Evolutionary conservation across 345 rosid species (phyloP), one percentile per base, ranked within the genome.

Genomic region (Anastatica hierochuntica): DNA sequence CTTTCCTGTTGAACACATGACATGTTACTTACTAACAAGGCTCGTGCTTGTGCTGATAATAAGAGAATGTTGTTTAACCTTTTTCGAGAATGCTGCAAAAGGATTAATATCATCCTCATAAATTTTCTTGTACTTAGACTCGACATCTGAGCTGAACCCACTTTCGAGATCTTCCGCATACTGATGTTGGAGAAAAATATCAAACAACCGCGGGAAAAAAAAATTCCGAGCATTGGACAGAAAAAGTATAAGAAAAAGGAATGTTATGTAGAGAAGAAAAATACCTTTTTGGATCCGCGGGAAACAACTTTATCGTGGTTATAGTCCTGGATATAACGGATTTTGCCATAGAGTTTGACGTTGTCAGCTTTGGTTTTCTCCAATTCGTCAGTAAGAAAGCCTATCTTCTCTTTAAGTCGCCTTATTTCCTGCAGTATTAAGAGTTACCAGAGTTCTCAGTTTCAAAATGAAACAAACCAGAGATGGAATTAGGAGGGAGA

Each of bases 41-140:
- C n/a, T n/a, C n/a, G n/a, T n/a, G n/a, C n/a, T n/a, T n/a, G n/a
- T 21, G 31, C 17, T 8, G 36, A 31, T 10, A 12, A 12, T 13
- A 20, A 16, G 12, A 38, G 43, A 30, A 10, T 19, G 16, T 9
- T 31, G 5, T 49, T 4, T 17, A 9, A 82, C 97, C 97, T 85
- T 92, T 69, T 80, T 88, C n/a, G 98, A 92, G 77, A 88, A 92
- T 41, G 98, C 98, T 16, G 97, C 97, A 67, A 92, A 92, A 21
- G 98, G 97, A 73, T 92, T 92, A 49, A 92, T 88, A 67, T 83
- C 98, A 65, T 92, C 97, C 64, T 88, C 97, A 18, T 92, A 92
- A 55, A 92, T 88, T 78, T 92, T 92, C 78, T 88, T 88, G 88
- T 88, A 88, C 76, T 88, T 88, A 20, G 97, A 94, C 69, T 92